Evolutionary conservation across 768 basidiomycete species (phyloP), one percentile per base, ranked within the genome.

Genomic region (Lepiota subincarnata): DNA sequence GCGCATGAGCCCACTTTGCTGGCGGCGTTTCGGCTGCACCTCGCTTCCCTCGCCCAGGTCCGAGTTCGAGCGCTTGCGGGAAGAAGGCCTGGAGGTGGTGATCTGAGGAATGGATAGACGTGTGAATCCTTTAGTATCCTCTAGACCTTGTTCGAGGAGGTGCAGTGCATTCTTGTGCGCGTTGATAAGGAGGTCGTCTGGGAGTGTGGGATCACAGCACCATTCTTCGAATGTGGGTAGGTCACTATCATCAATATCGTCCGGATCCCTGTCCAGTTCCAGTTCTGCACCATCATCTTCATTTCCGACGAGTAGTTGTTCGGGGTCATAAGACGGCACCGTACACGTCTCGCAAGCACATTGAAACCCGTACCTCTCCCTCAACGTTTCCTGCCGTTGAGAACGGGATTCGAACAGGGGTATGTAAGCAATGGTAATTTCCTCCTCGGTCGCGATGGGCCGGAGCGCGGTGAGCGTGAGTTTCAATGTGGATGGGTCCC

Each of bases 381-480:
- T 55, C 7, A 79, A 68, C 26, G 63, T 65, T n/a, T 63, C 60
- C 35, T 67, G 64, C 13, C 75, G 70, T 11, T 56, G 61, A 10
- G 62, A 62, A 8, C 70, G 67, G 12, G 73, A 59, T 5, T 68
- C 68, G 10, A 68, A 66, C 0, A 71, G 69, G 52, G 75, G 68
- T 38, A 73, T 68, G 60, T 79, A 79, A 12, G 73, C 71, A 45
- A 73, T 74, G 20, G 67, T 68, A 22, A 79, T 74, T 53, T 79
- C 77, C 53, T 76, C 75, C 7, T 71, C 73, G 0, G 59, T 58
- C n/a, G 49, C 47, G 48, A 78, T 73, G 24, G 66, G 58, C 4
- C 76, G 67, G 7, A 76, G 64, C 6, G 77, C 71, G 51, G 73
- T 74, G 35, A 79, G 58, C 1, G 71, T 67, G 14, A 69, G 57